Conservation (phyloP, 805 yeast species). For the Suhomyces faveliae region DNA sequence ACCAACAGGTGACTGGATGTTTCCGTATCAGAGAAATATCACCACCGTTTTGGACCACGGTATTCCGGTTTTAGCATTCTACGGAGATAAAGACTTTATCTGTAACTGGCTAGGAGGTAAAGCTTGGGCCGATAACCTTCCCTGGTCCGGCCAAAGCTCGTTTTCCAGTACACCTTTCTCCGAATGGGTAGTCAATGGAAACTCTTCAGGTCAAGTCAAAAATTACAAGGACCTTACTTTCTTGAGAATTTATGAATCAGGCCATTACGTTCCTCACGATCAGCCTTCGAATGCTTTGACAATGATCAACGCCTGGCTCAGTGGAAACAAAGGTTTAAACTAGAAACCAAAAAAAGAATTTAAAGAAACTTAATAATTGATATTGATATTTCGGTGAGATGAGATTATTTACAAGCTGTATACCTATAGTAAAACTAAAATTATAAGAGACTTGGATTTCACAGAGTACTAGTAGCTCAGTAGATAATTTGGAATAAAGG, state of each 20-base stretch:
- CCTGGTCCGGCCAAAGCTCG: conserved; percentile 15
- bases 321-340: conserved; percentile 51
- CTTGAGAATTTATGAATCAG: conserved; percentile 82
- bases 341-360: too few relatives aligned
- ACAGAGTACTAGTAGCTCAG: too few relatives aligned
- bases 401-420: too few relatives aligned
- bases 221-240: conserved; percentile 71
- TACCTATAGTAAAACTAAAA: too few relatives aligned
- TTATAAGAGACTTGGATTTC: too few relatives aligned
- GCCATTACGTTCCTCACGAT: conserved; percentile 94
- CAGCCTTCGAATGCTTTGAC: conserved; percentile 75
- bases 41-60: conserved; percentile 36
- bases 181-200: conserved; percentile 16
- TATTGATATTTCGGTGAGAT: too few relatives aligned
- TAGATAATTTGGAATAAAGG: too few relatives aligned
- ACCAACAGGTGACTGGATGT: conserved; percentile 1
- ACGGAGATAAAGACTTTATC: conserved; percentile 42
- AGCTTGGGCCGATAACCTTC: conserved; percentile 8
- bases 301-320: conserved; percentile 83
- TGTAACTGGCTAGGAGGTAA: conserved; percentile 33
- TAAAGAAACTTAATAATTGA: too few relatives aligned
- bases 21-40: conserved; percentile 19
- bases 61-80: conserved; percentile 41
- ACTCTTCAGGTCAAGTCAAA: conserved; percentile 67
- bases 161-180: conserved; percentile 14